Base-by-base conservation (phyloP, 2,329 filamentous ascomycete species). In the Metarhizium guizhouense region DNA sequence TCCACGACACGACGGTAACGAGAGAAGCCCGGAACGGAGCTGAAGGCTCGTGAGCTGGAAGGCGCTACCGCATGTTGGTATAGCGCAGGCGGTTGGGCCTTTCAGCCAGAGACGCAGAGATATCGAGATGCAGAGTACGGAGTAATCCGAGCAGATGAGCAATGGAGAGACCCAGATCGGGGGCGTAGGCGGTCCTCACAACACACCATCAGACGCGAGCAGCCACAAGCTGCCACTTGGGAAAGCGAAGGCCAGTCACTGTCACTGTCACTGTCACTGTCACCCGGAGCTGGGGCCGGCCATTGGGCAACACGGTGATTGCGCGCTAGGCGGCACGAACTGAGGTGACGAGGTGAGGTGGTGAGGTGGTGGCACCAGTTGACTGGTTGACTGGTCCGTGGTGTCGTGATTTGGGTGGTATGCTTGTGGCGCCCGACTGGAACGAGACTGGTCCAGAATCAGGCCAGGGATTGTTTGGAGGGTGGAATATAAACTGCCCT, bases 51-150 rank as follows among this genome's bases (percentile, higher is more conserved):
- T 25, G 25, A 57, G 55, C 52, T 54, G 47, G 51, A 59, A 54
- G 57, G 56, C 57, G 57, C 57, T 59, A 54, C 57, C 57, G 53
- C 56, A 56, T 56, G 56, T 54, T 59, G 51, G 30, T 40, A 57
- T 58, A 53, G 56, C 52, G 54, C 7, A 36, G 42, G 40, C 47
- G 42, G 20, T 42, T 42, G 34, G 38, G 43, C 10, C 25, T 30
- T 7, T 14, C n/a, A 16, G 16, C 29, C 42, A 48, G 45, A 10
- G 45, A 16, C 30, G 45, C 45, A 14, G 6, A 20, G n/a, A 45
- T 11, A 20, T 6, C n/a, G 3, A 6, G n/a, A 4, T 16, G 25
- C 43, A 14, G 10, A 47, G n/a, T 14, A 47, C 18, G 20, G 20
- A 20, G 20, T 43, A 18, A 10, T 34, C n/a, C 34, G 29, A 25